Evolutionary conservation across 441 rosid species (phyloP).

Genomic region (Gossypium schwendimanii): DNA sequence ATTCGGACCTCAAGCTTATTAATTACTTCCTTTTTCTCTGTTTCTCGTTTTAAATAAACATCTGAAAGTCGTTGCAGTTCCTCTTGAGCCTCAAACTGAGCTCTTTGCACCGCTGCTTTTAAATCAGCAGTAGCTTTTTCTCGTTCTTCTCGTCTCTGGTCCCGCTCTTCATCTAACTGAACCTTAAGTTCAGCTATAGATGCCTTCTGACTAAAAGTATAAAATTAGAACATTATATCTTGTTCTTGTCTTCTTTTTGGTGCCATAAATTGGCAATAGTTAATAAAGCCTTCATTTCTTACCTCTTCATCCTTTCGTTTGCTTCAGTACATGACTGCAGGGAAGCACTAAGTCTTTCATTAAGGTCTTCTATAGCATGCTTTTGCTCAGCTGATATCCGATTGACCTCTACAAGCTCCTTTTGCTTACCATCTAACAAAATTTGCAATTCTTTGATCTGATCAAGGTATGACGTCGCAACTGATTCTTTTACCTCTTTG

Average conservation of each 20-base stretch:
- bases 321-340: conserved; percentile 81
- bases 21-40: conserved; percentile 69
- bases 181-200: conserved; percentile 63
- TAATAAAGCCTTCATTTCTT: conserved; percentile 6
- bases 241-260: not conserved
- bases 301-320: conserved; percentile 80
- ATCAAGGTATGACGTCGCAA: conserved; percentile 40
- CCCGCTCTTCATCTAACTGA: conserved; percentile 72
- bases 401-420: conserved; percentile 52
- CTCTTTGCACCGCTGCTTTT: conserved; percentile 72
- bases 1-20: conserved; percentile 71
- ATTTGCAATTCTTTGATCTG: conserved; percentile 51
- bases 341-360: conserved; percentile 67
- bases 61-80: conserved; percentile 57
- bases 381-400: conserved; percentile 70
- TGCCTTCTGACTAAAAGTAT: conserved; percentile 63
- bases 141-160: conserved; percentile 77
- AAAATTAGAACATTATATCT: conserved; percentile 9
- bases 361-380: conserved; percentile 69
- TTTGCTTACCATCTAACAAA: conserved; percentile 44
- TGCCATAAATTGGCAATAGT: not conserved
- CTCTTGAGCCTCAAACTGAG: conserved; percentile 69
- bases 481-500: conserved; percentile 55
- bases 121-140: conserved; percentile 62
- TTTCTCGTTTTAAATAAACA: conserved; percentile 55